Percentiles rank a stretch among this genome's conserved stretches.
Evolutionary conservation across 2,329 filamentous ascomycete species (phyloP).

Genomic region (Biscogniauxia marginata): DNA sequence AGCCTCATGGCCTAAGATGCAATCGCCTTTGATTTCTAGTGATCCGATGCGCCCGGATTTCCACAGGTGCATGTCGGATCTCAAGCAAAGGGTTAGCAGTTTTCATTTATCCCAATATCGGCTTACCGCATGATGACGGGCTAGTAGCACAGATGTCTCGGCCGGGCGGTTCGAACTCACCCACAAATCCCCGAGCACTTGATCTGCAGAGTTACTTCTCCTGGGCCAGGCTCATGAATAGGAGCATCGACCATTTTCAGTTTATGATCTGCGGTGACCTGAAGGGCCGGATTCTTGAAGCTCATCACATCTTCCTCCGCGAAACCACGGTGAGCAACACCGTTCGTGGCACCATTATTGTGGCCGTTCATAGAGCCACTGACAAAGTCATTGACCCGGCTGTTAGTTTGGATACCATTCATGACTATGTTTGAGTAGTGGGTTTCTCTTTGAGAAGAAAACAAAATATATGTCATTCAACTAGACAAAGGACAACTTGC

Average conservation of each 20-base stretch:
- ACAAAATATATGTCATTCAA: background rate
- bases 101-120: background rate
- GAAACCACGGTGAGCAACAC: conserved; percentile 3
- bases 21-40: conserved; percentile 60
- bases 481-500: background rate
- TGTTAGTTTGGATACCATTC: background rate
- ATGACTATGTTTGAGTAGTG: background rate
- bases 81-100: conserved; percentile 24
- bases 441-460: background rate
- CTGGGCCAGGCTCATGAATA: conserved; percentile 50
- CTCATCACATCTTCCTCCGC: conserved; percentile 8
- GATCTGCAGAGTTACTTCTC: conserved; percentile 60
- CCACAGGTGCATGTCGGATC: conserved; percentile 69
- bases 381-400: background rate
- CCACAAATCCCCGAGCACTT: conserved; percentile 65
- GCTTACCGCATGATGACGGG: background rate
- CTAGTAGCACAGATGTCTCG: too few relatives aligned
- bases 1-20: conserved; percentile 65
- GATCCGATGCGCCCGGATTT: conserved; percentile 62
- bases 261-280: conserved; percentile 59
- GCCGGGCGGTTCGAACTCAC: too few relatives aligned
- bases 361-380: background rate
- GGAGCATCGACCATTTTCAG: conserved; percentile 57
- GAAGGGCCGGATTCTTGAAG: conserved; percentile 51
- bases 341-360: background rate